Base-by-base conservation (phyloP, 2,329 filamentous ascomycete genomes). In the Tolypocladium inflatum region DNA sequence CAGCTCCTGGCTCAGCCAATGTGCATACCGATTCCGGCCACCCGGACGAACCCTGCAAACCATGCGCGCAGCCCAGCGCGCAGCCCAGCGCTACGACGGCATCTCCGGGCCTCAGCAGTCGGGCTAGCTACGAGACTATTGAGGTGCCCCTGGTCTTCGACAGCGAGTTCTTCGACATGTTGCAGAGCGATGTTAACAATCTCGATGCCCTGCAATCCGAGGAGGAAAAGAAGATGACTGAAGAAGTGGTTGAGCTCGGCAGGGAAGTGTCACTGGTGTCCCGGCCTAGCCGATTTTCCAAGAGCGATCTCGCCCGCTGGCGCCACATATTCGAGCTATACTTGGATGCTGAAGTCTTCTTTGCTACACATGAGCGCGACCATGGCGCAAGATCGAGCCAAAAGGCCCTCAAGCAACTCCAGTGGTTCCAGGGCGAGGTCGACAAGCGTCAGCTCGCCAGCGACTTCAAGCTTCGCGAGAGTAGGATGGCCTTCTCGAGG, bases 241-340 rank as follows among this genome's bases (percentile, higher is more conserved):
- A 70, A 5, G 80, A 90, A 59, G 88, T 95, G 56, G 73, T 77
- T 33, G 72, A 76, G 8, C 78, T 96, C 0, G 87, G 88, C 4
- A 75, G 80, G 35, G 80, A 86, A 37, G 80, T 96, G 26, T 78
- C 83, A 33, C 76, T 77, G 51, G 78, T 90, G 9, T 83, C 88
- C 0, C 82, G 84, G 59, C 88, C 88, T 3, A 81, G 81, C 30
- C 78, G 76, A 57, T 81, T 83, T 23, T 80, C 82, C 52, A 83
- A 81, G 61, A 85, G 80, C 51, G 88, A 94, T 67, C 74, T 95
- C 30, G 83, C 85, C 56, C 81, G 80, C 42, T 96, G 91, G 91
- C 83, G 91, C 54, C 81, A 87, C 63, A 86, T 96, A 62, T 93
- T 96, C 65, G 86, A 91, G 60, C 74, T 93, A 0, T 96, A 96